A percentile compares a stretch with the other conserved stretches of the same genome.
These are phyloP conservation scores for Neonectria hederae DNA, from an alignment of 2,329 filamentous ascomycete species.

Conservation along the genomic window DNA sequence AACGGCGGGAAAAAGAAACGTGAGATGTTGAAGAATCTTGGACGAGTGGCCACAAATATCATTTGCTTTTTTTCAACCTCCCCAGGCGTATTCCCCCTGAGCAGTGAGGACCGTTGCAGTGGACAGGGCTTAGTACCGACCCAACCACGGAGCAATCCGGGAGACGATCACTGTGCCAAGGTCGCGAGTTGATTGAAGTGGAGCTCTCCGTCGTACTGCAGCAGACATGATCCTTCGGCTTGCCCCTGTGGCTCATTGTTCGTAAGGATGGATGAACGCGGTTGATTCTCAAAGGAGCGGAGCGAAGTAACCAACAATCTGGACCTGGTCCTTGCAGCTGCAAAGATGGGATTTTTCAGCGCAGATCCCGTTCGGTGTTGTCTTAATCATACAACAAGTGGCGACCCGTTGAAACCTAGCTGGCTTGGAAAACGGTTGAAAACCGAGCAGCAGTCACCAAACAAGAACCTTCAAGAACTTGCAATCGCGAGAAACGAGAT, in stretches of 20 bases:
- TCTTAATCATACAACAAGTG: neutral
- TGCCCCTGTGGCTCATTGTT: neutral
- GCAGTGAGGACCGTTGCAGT: too few species aligned
- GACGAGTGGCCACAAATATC: too few species aligned
- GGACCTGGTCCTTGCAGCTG: neutral
- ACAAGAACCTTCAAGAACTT: neutral
- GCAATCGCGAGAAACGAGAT: neutral
- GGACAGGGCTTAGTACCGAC: neutral
- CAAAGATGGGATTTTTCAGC: constrained; percentile 6
- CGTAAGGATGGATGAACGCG: neutral
- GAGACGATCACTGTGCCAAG: neutral
- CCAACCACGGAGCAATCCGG: neutral
- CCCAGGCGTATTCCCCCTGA: neutral
- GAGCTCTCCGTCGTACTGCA: neutral
- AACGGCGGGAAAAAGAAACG: neutral
- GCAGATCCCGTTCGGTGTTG: constrained; percentile 18
- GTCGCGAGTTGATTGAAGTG: neutral
- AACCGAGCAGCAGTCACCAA: neutral
- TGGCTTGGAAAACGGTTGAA: neutral
- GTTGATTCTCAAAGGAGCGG: constrained; percentile 6
- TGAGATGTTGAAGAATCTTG: too few species aligned
- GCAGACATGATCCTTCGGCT: neutral
- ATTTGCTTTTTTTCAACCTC: neutral
- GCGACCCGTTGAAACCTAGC: too few species aligned
- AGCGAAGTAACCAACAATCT: neutral